Percentiles rank a stretch among this genome's conserved stretches.
Evolutionary conservation across 352 stramenopile species (phyloP).

Genomic region (Pythium folliculosum): DNA sequence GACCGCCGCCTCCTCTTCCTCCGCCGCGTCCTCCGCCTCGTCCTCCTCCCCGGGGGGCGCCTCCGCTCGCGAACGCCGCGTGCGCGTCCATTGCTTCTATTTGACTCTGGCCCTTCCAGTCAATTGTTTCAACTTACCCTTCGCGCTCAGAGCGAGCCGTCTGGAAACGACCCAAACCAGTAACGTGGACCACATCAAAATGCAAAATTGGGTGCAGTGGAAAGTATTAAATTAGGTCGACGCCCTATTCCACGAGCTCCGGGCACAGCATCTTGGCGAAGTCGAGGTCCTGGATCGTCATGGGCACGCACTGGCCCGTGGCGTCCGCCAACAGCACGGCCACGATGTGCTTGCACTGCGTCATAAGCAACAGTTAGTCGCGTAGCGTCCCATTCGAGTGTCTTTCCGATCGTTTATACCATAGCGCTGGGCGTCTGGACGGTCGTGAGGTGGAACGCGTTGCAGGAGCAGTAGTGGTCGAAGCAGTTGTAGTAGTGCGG

Average conservation of each 20-base stretch:
- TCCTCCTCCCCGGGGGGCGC: constrained; percentile 34
- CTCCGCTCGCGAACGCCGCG: constrained; percentile 31
- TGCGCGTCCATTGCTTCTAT: constrained; percentile 18
- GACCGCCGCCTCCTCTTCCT: constrained; percentile 19
- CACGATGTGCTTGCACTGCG: constrained; percentile 81
- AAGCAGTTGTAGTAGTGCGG: constrained; percentile 79
- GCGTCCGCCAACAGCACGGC: constrained; percentile 60
- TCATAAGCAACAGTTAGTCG: no score
- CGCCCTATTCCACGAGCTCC: constrained; percentile 9
- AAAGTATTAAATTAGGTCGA: constrained; percentile 3
- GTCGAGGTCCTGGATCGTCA: constrained; percentile 56
- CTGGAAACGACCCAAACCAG: constrained; percentile 20
- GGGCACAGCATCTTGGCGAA: constrained; percentile 69
- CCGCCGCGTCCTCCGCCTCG: constrained; percentile 26
- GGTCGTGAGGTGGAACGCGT: constrained; percentile 47
- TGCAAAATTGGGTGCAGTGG: constrained; percentile 2
- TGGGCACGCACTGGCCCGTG: constrained; percentile 41
- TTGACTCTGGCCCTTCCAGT: constrained; percentile 12
- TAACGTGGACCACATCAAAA: constrained; percentile 12
- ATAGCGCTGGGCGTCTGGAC: constrained; percentile 49
- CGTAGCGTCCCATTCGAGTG: no score
- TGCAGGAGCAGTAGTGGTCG: constrained; percentile 67
- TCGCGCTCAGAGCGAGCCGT: constrained; percentile 17
- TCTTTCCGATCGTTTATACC: no score
- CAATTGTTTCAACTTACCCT: constrained; percentile 31